Percentiles rank a stretch among this genome's conserved stretches.
Conservation (phyloP, 1,139 yeast species). For the Geotrichum europaeum region DNA sequence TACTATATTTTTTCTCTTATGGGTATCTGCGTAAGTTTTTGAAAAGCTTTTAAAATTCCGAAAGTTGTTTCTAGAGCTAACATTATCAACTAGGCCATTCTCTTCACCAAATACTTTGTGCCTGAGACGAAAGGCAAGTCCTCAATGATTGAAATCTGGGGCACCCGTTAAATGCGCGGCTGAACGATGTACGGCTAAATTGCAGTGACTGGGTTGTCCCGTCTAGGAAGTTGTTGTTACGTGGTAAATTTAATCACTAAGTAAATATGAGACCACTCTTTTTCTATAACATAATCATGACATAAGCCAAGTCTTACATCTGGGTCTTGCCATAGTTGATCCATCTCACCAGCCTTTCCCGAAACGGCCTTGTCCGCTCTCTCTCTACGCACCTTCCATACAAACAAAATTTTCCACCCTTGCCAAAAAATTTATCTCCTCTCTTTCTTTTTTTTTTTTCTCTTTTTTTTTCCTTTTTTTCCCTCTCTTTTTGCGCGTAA, state of each 20-base stretch:
- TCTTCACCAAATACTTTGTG: constrained; percentile 4
- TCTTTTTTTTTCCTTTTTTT: not conserved
- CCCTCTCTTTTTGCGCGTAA: not conserved
- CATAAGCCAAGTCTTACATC: not conserved
- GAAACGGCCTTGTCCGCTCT: not conserved
- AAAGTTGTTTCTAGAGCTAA: not conserved
- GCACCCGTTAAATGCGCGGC: not conserved
- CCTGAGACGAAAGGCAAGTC: constrained; percentile 13
- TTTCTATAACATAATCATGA: not conserved
- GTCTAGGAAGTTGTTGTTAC: not conserved
- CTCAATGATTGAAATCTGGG: constrained; percentile 15
- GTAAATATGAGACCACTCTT: not conserved
- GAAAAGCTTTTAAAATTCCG: not conserved
- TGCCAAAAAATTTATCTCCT: not conserved
- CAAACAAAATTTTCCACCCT: constrained; percentile 1
- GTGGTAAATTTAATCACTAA: not conserved
- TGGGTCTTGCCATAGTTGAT: not conserved
- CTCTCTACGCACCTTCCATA: not conserved
- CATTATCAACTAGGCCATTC: constrained; percentile 1
- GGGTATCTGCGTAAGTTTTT: constrained; percentile 12
- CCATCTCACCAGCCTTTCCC: not conserved
- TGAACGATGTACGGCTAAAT: not conserved
- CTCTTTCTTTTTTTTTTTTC: constrained; percentile 1
- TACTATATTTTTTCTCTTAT: constrained; percentile 63
- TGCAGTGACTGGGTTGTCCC: not conserved